Percentiles rank a stretch among this genome's conserved stretches.
These are phyloP conservation scores for Jacaranda copaia DNA, from an alignment of 257 asterid species.

Conservation along the genomic window DNA sequence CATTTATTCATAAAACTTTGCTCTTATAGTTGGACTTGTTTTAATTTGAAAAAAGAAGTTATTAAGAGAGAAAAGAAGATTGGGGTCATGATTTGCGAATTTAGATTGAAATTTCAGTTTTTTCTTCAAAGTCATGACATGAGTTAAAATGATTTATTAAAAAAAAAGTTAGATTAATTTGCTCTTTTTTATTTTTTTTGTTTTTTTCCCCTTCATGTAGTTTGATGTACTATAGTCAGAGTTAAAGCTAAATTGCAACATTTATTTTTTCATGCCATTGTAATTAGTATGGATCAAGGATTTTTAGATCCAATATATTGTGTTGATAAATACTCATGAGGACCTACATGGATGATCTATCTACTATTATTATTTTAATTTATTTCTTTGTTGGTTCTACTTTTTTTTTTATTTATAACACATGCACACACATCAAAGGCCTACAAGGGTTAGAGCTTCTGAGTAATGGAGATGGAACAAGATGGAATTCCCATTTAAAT, in stretches of 20 bases:
- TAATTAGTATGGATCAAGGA: background rate
- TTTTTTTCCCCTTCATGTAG: too few relatives aligned
- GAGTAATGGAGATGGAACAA: too few relatives aligned
- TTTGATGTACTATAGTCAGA: background rate
- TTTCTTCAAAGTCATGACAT: background rate
- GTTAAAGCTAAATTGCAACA: background rate
- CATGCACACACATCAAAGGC: too few relatives aligned
- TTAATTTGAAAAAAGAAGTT: background rate
- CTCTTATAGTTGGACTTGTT: background rate
- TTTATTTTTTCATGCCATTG: background rate
- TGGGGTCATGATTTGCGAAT: background rate
- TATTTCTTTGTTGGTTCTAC: too few relatives aligned
- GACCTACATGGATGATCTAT: too few relatives aligned
- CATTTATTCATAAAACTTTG: background rate
- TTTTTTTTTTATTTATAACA: too few relatives aligned
- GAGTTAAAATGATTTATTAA: too few relatives aligned
- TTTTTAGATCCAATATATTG: background rate
- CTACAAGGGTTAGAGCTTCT: too few relatives aligned
- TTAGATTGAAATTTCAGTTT: background rate
- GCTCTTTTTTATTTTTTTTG: too few relatives aligned
- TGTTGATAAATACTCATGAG: background rate
- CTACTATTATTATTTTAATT: too few relatives aligned
- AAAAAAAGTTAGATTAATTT: too few relatives aligned
- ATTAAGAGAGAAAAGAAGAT: background rate
- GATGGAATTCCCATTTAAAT: too few relatives aligned